Conservation (phyloP, 352 stramenopile species). For the Globisporangium sylvaticum region DNA sequence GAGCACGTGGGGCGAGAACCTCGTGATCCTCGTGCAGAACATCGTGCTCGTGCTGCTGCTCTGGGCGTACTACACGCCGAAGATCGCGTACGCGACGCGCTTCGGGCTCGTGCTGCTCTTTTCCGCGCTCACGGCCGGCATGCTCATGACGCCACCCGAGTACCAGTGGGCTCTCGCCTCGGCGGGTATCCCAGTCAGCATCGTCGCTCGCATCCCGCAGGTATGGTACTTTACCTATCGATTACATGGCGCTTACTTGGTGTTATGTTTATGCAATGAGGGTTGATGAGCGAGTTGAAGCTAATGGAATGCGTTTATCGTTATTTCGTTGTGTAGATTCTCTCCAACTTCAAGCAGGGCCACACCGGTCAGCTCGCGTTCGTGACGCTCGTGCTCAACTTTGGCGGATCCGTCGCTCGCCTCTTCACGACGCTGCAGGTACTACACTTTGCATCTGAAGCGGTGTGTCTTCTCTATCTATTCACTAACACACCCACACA, state of each 20-base stretch:
- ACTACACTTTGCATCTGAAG: background rate
- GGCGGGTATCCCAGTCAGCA: conserved; percentile 71
- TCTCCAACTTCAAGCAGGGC: conserved; percentile 87
- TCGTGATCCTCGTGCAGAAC: conserved; percentile 86
- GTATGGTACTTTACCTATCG: conserved; percentile 21
- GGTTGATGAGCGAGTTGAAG: background rate
- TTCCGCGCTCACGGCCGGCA: conserved; percentile 35
- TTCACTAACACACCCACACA: background rate
- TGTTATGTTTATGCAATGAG: background rate
- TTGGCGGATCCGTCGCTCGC: conserved; percentile 71
- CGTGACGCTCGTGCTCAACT: conserved; percentile 82
- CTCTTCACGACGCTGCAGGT: conserved; percentile 87
- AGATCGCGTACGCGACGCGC: conserved; percentile 47
- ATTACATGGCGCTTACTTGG: background rate
- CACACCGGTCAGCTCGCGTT: conserved; percentile 88
- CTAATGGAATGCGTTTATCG: conserved; percentile 3
- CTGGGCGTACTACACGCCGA: conserved; percentile 63
- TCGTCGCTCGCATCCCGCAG: conserved; percentile 78
- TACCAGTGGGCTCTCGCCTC: conserved; percentile 74
- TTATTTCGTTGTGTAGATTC: conserved; percentile 32
- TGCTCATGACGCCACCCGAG: conserved; percentile 67
- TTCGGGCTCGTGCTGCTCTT: conserved; percentile 49
- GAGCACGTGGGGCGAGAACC: conserved; percentile 83
- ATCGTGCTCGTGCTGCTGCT: conserved; percentile 77
- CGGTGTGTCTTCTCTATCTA: background rate